Evolutionary conservation across 1,284 basidiomycete genomes (phyloP).

Genomic region (Hypsizygus ulmarius): DNA sequence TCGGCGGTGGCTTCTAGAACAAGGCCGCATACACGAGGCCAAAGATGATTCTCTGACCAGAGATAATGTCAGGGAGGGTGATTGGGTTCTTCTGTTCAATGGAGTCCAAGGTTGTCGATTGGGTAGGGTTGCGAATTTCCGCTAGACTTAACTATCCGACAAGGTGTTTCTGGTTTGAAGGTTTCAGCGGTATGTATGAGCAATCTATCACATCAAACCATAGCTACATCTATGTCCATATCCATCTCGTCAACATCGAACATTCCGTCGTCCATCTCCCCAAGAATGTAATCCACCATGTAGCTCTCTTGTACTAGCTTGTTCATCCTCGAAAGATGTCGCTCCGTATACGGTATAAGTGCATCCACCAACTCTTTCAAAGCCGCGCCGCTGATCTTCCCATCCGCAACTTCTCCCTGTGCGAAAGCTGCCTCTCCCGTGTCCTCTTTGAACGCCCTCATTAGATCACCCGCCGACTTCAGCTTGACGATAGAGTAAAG

Average conservation of each 20-base stretch:
- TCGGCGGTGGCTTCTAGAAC: conserved; percentile 61
- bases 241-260: conserved; percentile 54
- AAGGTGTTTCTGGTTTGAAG: too few species aligned
- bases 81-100: conserved; percentile 68
- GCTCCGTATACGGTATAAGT: conserved; percentile 90
- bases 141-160: too few species aligned
- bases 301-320: conserved; percentile 90
- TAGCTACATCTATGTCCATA: conserved; percentile 31
- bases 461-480: conserved; percentile 69
- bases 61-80: conserved; percentile 47
- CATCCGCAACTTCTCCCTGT: conserved; percentile 22
- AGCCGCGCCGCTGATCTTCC: conserved; percentile 37
- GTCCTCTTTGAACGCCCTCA: conserved; percentile 61
- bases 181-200: too few species aligned
- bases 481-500: conserved; percentile 82
- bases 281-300: conserved; percentile 88
- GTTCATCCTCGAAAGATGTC: conserved; percentile 86
- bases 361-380: conserved; percentile 81
- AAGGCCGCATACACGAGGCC: conserved; percentile 51
- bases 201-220: not conserved
- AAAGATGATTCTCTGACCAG: conserved; percentile 38
- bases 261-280: conserved; percentile 88
- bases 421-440: conserved; percentile 34
- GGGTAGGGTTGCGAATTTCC: conserved; percentile 35
- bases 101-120: conserved; percentile 65